phyloP scores from a whole-genome alignment of 169 alveolate genomes.

The Cryptosporidium tyzzeri region DNA sequence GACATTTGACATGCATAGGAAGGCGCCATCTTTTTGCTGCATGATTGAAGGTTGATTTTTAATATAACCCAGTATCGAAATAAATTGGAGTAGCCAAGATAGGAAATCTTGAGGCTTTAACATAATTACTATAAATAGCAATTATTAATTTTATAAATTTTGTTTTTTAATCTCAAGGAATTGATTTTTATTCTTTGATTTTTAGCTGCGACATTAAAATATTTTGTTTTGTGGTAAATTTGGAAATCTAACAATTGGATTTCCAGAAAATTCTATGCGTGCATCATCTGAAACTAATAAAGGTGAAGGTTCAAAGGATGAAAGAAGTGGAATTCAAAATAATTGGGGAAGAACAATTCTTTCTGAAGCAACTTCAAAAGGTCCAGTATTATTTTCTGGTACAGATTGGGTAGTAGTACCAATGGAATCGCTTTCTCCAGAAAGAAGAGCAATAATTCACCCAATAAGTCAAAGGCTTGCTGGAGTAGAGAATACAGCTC shows the following conservation, averaged over 20 bases:
- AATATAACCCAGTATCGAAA: background rate
- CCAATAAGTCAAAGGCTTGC: conserved; percentile 83
- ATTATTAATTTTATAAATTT: background rate
- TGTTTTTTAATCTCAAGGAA: background rate
- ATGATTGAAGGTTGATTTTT: conserved; percentile 26
- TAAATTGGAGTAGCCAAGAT: conserved; percentile 6
- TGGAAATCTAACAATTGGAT: background rate
- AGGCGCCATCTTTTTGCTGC: conserved; percentile 30
- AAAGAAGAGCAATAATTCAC: conserved; percentile 73
- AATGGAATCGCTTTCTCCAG: conserved; percentile 61
- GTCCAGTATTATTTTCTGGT: conserved; percentile 68
- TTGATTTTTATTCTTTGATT: background rate
- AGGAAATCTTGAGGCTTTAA: background rate
- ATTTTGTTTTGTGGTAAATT: background rate
- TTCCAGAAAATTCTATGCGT: conserved; percentile 29
- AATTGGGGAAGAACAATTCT: conserved; percentile 54
- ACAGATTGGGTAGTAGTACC: conserved; percentile 76
- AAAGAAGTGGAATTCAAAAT: conserved; percentile 2
- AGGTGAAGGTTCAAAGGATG: conserved; percentile 25
- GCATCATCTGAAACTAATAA: conserved; percentile 24
- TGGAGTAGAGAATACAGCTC: conserved; percentile 78
- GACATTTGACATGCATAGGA: conserved; percentile 33
- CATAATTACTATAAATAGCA: background rate
- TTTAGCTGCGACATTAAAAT: background rate
- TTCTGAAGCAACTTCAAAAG: conserved; percentile 60